Conservation (phyloP, 2,329 filamentous ascomycete species). For the Pochonia chlamydosporia region DNA sequence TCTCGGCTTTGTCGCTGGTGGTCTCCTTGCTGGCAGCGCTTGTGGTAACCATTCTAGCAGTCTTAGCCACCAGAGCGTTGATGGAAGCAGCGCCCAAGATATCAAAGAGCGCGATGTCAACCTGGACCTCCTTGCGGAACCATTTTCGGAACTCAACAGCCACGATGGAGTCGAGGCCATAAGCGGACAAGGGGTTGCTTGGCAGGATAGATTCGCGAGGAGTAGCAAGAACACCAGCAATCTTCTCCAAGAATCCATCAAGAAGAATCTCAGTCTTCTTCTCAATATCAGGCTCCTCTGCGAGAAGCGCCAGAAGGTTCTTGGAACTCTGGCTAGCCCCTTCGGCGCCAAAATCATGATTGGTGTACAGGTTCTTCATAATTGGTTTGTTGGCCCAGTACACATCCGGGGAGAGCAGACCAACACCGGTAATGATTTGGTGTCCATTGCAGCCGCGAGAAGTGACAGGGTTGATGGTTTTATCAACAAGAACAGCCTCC, state of each 20-base stretch:
- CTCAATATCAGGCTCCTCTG: conserved; percentile 7
- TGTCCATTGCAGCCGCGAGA: conserved; percentile 14
- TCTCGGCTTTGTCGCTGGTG: conserved; percentile 11
- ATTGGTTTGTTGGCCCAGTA: conserved; percentile 18
- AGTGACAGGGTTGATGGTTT: conserved; percentile 6
- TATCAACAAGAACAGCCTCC: conserved; percentile 14
- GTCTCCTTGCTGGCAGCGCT: conserved; percentile 11
- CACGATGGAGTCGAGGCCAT: conserved; percentile 17
- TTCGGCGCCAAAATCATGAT: conserved; percentile 15
- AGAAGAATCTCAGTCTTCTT: conserved; percentile 11
- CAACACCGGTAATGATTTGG: conserved; percentile 18
- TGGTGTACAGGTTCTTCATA: conserved; percentile 17
- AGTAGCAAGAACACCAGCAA: conserved; percentile 12
- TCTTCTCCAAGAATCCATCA: conserved; percentile 14
- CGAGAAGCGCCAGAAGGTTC: conserved; percentile 13
- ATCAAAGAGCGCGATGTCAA: conserved; percentile 17
- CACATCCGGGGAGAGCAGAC: conserved; percentile 16
- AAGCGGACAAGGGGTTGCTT: conserved; percentile 13
- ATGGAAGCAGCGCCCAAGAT: conserved; percentile 12
- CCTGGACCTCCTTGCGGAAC: conserved; percentile 13
- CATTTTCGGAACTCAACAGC: conserved; percentile 18
- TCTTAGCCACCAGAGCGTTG: conserved; percentile 15
- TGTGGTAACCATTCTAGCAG: conserved; percentile 15
- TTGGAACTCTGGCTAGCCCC: conserved; percentile 11
- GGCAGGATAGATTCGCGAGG: conserved; percentile 10